Percentiles rank a stretch among this genome's conserved stretches.
Conservation (phyloP, 1,284 basidiomycete species). For the Tranzscheliella williamsii region DNA sequence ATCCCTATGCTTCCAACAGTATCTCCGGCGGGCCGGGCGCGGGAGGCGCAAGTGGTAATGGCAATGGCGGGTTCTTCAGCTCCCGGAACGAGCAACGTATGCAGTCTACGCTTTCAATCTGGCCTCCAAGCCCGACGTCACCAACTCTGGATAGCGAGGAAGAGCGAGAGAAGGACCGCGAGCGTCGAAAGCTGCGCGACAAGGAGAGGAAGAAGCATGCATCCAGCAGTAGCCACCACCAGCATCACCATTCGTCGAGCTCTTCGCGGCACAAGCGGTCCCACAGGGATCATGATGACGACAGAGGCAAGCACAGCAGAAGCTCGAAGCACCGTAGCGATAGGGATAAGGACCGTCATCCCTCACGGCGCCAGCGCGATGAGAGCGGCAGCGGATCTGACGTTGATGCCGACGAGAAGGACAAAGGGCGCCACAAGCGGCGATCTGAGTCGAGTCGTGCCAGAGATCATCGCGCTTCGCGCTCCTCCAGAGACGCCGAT, state of each 20-base stretch:
- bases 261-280: background rate
- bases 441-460: too few species aligned
- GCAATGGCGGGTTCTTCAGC: slow-evolving; percentile 23
- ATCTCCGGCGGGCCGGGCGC: too few species aligned
- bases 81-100: slow-evolving; percentile 46
- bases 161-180: slow-evolving; percentile 33
- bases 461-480: too few species aligned
- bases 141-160: slow-evolving; percentile 35
- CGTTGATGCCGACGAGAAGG: background rate
- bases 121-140: slow-evolving; percentile 42
- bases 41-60: slow-evolving; percentile 1
- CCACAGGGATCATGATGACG: background rate
- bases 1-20: slow-evolving; percentile 26
- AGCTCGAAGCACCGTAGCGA: too few species aligned
- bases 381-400: too few species aligned
- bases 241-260: background rate
- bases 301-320: too few species aligned
- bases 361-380: background rate
- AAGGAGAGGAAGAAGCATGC: slow-evolving; percentile 4
- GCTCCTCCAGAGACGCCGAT: too few species aligned
- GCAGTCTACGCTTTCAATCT: slow-evolving; percentile 40
- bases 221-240: background rate
- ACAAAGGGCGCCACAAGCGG: too few species aligned
- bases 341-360: background rate
- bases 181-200: slow-evolving; percentile 16